Conservation (phyloP, 2,329 filamentous ascomycete genomes). For the Orbilia quercus region DNA sequence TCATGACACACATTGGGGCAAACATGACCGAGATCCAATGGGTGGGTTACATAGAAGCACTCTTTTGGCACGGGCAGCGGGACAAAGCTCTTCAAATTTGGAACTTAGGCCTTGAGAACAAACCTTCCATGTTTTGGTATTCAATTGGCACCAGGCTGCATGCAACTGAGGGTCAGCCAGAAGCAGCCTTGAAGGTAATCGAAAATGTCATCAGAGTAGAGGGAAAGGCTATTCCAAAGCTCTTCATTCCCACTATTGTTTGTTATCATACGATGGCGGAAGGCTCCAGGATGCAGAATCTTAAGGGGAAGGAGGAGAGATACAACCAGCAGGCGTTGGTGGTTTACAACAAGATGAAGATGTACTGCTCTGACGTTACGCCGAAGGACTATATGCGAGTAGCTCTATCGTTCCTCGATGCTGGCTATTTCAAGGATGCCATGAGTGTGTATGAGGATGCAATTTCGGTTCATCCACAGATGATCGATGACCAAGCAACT, state of each 20-base stretch:
- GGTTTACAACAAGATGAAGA: conserved; percentile 37
- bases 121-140: conserved; percentile 42
- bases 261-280: conserved; percentile 49
- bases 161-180: conserved; percentile 46
- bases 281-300: conserved; percentile 30
- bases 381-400: conserved; percentile 49
- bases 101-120: conserved; percentile 30
- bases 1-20: conserved; percentile 39
- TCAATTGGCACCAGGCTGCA: conserved; percentile 42
- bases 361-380: conserved; percentile 35
- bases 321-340: conserved; percentile 44
- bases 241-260: conserved; percentile 45
- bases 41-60: conserved; percentile 47
- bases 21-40: conserved; percentile 44
- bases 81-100: conserved; percentile 45
- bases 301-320: conserved; percentile 22
- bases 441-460: conserved; percentile 47
- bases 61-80: conserved; percentile 49
- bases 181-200: conserved; percentile 32
- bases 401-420: conserved; percentile 47
- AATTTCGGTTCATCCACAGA: conserved; percentile 20
- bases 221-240: conserved; percentile 31
- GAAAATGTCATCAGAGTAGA: conserved; percentile 24
- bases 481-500: conserved; percentile 47
- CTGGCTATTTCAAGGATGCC: conserved; percentile 36